Percentiles rank a stretch among this genome's conserved stretches.
phyloP scores from a whole-genome alignment of 345 rosid species.

The Nasturtium officinale region DNA sequence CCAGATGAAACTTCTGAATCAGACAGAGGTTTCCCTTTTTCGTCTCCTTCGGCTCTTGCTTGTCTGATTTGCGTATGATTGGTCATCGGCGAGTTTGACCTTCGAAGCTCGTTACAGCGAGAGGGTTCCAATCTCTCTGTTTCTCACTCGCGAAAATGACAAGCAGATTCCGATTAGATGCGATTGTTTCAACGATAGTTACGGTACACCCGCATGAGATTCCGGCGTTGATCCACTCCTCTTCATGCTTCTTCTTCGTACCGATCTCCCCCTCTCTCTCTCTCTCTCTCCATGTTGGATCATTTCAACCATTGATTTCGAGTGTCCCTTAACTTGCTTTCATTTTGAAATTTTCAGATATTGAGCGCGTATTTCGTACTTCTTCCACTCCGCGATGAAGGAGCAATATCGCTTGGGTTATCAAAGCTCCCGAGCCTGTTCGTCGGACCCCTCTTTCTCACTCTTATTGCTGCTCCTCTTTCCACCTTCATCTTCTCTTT shows the following conservation, averaged over 20 bases:
- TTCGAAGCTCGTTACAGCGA: slow-evolving; percentile 7
- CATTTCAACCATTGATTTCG: neutral
- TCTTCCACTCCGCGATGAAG: slow-evolving; percentile 88
- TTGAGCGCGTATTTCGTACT: slow-evolving; percentile 89
- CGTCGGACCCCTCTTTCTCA: slow-evolving; percentile 72
- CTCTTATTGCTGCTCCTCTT: slow-evolving; percentile 83
- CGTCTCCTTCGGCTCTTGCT: neutral
- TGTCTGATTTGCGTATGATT: slow-evolving; percentile 22
- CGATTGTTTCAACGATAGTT: slow-evolving; percentile 64
- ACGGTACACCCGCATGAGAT: slow-evolving; percentile 81
- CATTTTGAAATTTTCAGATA: slow-evolving; percentile 46
- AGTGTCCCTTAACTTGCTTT: neutral
- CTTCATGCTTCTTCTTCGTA: slow-evolving; percentile 93
- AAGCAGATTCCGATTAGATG: slow-evolving; percentile 51
- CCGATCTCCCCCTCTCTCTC: slow-evolving; percentile 16
- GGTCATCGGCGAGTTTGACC: slow-evolving; percentile 37
- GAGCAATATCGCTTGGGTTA: slow-evolving; percentile 81
- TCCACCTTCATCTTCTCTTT: slow-evolving; percentile 82
- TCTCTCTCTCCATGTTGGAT: neutral
- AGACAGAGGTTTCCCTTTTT: neutral
- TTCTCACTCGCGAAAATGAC: slow-evolving; percentile 6
- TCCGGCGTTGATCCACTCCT: slow-evolving; percentile 70
- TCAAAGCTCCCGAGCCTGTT: slow-evolving; percentile 81
- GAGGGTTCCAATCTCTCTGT: neutral
- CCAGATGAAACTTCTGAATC: neutral